Base-by-base conservation (phyloP, 257 asterid genomes). In the Apocynum venetum region DNA sequence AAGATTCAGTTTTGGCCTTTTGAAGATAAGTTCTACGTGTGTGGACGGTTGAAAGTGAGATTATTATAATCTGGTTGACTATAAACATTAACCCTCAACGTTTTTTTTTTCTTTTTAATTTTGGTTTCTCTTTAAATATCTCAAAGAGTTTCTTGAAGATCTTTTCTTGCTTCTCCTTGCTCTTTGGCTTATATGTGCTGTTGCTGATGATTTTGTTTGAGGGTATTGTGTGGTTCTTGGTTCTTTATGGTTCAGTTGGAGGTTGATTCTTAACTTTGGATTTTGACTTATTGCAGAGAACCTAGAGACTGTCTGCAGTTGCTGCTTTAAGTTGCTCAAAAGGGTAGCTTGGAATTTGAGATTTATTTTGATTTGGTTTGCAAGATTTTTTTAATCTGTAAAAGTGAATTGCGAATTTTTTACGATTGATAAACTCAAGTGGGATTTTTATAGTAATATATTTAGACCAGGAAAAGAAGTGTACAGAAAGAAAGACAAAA, bases 1-100 rank as follows among this genome's bases (percentile, higher is more conserved):
- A 73, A 84, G 79, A 53, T 69, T 73, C 74, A 65, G 56, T 73
- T 60, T 84, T 86, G 82, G 67, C 84, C 86, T 51, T 80, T 76
- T 81, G 80, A 68, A 82, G 89, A 81, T 81, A 81, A 76, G 80
- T 79, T 84, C 79, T 80, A 87, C 85, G 89, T 85, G 89, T 87
- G 69, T 76, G 86, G 84, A 83, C 80, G 81, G 68, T 49, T 71
- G 74, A 69, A 76, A 87, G 85, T 80, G 88, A 76, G 84, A 71
- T 73, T 84, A 81, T 78, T 83, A 78, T 79, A 80, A 63, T 71
- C 79, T 19, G 66, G 87, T 83, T 85, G 91, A 87, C 91, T 82
- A 78, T 38, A 43, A 44, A 43, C 14, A 46, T 76, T 35, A 52
- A 72, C 35, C 72, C 47, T 77, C 31, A 38, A 4, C 48, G 38